These are phyloP conservation scores for Entomophthora muscae DNA, from an alignment of 371 early-diverging fungal genomes.

Conservation along the genomic window DNA sequence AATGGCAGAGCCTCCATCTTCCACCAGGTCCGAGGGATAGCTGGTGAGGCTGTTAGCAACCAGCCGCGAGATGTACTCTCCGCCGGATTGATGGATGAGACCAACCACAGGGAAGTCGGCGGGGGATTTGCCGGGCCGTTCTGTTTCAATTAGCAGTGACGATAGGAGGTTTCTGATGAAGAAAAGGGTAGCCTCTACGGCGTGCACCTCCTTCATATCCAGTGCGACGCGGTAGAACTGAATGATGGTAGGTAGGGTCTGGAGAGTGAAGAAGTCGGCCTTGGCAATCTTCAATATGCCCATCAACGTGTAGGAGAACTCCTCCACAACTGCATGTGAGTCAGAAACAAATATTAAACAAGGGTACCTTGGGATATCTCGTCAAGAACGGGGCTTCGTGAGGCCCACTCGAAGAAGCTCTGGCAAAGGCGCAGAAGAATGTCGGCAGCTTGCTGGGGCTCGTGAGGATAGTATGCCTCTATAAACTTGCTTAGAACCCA, in stretches of 20 bases:
- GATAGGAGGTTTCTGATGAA: background rate
- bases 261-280: background rate
- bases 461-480: conserved; percentile 4
- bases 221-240: conserved; percentile 3
- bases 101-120: background rate
- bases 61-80: background rate
- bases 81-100: background rate
- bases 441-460: background rate
- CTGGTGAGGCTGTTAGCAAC: background rate
- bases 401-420: background rate
- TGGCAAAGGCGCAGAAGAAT: background rate
- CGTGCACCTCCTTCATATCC: conserved; percentile 4
- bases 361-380: conserved; percentile 2
- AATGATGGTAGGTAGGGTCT: background rate
- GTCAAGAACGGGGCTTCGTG: background rate
- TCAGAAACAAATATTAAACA: background rate
- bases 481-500: conserved; percentile 45
- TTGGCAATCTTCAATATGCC: background rate
- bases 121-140: background rate
- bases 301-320: background rate
- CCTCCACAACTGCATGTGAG: background rate
- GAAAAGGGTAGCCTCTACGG: background rate
- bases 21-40: background rate
- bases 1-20: background rate
- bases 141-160: background rate